A percentile compares a stretch with the other conserved stretches of the same genome.
phyloP scores from a whole-genome alignment of 352 stramenopile species.

The Pythium brassicae region DNA sequence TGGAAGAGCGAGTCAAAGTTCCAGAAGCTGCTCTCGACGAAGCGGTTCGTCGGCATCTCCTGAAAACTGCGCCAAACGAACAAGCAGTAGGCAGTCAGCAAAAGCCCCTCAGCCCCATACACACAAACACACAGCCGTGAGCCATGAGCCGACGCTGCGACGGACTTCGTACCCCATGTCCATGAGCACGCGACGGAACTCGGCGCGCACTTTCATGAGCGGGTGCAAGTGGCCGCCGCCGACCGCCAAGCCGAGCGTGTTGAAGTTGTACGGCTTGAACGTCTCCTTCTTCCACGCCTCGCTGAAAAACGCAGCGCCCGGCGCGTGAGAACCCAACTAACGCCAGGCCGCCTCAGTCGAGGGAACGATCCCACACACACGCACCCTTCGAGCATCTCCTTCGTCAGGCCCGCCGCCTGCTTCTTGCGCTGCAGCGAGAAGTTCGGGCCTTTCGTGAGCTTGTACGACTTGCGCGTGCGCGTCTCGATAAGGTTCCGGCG shows the following conservation, averaged over 20 bases:
- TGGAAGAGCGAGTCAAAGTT: slow-evolving; percentile 99
- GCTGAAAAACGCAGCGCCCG: slow-evolving; percentile 15
- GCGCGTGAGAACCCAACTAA: slow-evolving; percentile 8
- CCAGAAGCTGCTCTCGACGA: slow-evolving; percentile 99
- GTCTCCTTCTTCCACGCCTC: slow-evolving; percentile 93
- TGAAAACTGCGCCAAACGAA: slow-evolving; percentile 76
- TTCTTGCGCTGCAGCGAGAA: slow-evolving; percentile 94
- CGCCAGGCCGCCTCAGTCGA: too few species aligned
- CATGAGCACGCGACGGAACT: slow-evolving; percentile 99
- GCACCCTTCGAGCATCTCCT: slow-evolving; percentile 97
- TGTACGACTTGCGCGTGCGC: slow-evolving; percentile 93
- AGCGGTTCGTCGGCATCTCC: slow-evolving; percentile 99
- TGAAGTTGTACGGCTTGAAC: slow-evolving; percentile 99
- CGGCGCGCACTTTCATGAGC: slow-evolving; percentile 95
- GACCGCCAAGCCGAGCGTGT: slow-evolving; percentile 92
- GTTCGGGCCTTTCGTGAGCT: slow-evolving; percentile 88
- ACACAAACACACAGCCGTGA: neutral
- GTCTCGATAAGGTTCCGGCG: slow-evolving; percentile 78
- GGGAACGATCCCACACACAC: too few species aligned
- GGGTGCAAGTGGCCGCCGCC: slow-evolving; percentile 97
- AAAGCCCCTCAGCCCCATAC: neutral
- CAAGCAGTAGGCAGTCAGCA: neutral
- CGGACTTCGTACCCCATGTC: slow-evolving; percentile 92
- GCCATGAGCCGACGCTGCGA: neutral
- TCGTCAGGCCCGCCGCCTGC: slow-evolving; percentile 96